These are phyloP conservation scores for Firmiana major DNA, from an alignment of 345 rosid genomes.

Conservation along the genomic window DNA sequence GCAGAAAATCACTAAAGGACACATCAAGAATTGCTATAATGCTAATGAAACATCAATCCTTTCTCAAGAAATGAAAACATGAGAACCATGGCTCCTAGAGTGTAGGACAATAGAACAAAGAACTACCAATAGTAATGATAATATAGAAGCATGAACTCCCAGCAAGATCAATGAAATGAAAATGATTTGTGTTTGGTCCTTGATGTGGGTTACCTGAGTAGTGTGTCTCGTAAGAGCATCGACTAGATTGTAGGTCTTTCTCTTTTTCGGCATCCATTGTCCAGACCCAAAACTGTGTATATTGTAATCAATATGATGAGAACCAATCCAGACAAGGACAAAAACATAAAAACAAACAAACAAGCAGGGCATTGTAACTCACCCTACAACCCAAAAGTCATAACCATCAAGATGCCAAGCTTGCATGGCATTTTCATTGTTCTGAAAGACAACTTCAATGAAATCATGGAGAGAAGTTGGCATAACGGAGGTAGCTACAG, in stretches of 20 bases:
- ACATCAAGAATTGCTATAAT: background rate
- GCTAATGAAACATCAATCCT: background rate
- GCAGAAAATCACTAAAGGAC: too few species aligned
- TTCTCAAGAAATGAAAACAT: background rate
- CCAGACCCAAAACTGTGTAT: conserved; percentile 64
- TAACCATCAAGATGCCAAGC: conserved; percentile 98
- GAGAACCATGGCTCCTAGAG: background rate
- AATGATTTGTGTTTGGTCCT: background rate
- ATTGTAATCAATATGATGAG: conserved; percentile 14
- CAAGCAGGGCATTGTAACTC: conserved; percentile 22
- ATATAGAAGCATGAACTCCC: background rate
- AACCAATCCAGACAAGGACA: background rate
- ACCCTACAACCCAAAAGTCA: conserved; percentile 94
- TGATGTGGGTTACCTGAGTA: conserved; percentile 53
- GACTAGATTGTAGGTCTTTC: conserved; percentile 59
- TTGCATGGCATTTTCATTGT: conserved; percentile 61
- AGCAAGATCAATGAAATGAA: background rate
- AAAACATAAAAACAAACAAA: background rate
- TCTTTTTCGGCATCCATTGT: conserved; percentile 56
- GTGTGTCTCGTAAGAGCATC: conserved; percentile 85
- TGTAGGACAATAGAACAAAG: background rate
- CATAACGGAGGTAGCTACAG: conserved; percentile 62
- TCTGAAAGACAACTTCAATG: conserved; percentile 71
- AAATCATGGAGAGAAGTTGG: conserved; percentile 55
- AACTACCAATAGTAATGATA: background rate